Evolutionary conservation across 1,284 basidiomycete species (phyloP).

Genomic region (Ceratobasidium sp.): DNA sequence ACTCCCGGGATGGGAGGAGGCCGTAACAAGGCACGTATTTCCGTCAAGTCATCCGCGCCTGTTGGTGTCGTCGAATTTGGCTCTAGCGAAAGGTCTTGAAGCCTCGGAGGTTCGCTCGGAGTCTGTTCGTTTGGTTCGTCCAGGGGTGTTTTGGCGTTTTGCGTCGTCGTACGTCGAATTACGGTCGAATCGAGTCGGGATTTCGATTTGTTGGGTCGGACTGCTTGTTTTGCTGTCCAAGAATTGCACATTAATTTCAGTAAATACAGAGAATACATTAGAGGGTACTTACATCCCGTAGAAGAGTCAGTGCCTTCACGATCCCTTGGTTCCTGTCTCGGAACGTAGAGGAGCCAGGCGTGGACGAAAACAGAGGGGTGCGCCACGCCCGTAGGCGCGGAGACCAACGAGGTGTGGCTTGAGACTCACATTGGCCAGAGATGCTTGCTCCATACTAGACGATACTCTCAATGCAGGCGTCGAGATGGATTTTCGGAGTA

Average conservation of each 20-base stretch:
- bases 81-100: constrained; percentile 26
- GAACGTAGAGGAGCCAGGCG: constrained; percentile 46
- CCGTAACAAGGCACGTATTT: constrained; percentile 59
- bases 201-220: constrained; percentile 21
- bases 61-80: neutral
- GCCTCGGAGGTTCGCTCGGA: constrained; percentile 48
- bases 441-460: neutral
- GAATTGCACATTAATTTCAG: neutral
- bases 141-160: constrained; percentile 45
- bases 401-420: constrained; percentile 7
- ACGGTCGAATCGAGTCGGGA: neutral
- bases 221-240: constrained; percentile 27
- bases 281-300: constrained; percentile 57
- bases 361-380: constrained; percentile 32
- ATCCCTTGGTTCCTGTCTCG: constrained; percentile 67
- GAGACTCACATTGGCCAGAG: constrained; percentile 39
- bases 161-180: constrained; percentile 16
- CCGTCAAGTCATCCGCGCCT: constrained; percentile 35
- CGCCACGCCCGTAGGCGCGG: constrained; percentile 39
- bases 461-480: neutral
- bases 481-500: constrained; percentile 9
- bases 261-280: neutral
- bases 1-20: constrained; percentile 67
- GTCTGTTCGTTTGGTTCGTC: constrained; percentile 47
- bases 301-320: constrained; percentile 53